Evolutionary conservation across 179 eudicot genomes (phyloP).

Genomic region (Kewa caespitosa): DNA sequence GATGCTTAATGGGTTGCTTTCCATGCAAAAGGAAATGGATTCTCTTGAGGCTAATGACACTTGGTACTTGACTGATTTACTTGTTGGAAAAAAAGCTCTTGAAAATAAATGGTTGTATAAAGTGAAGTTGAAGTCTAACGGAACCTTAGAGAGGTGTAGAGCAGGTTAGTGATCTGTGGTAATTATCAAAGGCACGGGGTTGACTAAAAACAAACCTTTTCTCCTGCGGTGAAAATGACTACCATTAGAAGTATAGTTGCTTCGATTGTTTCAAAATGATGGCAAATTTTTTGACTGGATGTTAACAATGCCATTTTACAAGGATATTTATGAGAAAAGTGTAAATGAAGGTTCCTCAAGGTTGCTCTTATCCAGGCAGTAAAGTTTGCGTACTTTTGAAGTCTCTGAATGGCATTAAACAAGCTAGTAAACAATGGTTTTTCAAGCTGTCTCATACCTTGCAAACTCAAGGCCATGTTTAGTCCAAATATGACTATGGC

Average conservation of each 20-base stretch:
- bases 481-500: not conserved
- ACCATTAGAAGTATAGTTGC: not conserved
- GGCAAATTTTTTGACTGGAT: not conserved
- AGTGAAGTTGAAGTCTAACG: conserved; percentile 4
- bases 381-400: not conserved
- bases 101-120: not conserved
- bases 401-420: conserved; percentile 12
- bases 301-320: not conserved
- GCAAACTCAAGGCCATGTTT: not conserved
- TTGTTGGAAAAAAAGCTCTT: not conserved
- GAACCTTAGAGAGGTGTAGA: conserved; percentile 2
- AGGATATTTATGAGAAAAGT: not conserved
- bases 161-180: conserved; percentile 2
- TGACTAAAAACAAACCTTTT: conserved; percentile 8
- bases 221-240: conserved; percentile 4
- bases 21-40: conserved; percentile 6
- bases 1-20: not conserved
- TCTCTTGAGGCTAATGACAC: conserved; percentile 6
- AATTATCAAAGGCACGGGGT: not conserved
- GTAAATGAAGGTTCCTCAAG: not conserved
- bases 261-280: not conserved
- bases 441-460: not conserved
- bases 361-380: not conserved
- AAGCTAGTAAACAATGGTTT: conserved; percentile 1
- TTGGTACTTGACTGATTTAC: not conserved